Evolutionary conservation across 2,329 filamentous ascomycete genomes (phyloP).

Genomic region (Penicillium aurantiogriseum): DNA sequence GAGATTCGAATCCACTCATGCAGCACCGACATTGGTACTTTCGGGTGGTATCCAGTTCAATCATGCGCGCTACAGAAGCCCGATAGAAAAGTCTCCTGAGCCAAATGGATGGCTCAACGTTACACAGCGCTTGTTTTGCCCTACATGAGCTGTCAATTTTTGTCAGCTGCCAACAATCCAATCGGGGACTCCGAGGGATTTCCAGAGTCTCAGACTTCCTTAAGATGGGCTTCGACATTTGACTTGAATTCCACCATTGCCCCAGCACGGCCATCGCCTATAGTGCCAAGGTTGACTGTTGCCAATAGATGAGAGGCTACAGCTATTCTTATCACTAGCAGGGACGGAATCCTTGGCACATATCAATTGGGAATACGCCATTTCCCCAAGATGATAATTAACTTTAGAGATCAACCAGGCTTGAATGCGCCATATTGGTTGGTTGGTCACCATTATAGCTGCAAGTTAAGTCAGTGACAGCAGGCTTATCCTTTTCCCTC

Average conservation of each 20-base stretch:
- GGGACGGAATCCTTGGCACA: too few species aligned
- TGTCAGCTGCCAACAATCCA: background rate
- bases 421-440: background rate
- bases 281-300: background rate
- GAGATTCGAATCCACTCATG: background rate
- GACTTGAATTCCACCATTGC: background rate
- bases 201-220: background rate
- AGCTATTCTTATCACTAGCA: background rate
- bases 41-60: background rate
- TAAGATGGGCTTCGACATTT: too few species aligned
- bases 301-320: background rate
- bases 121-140: background rate
- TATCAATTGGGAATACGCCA: background rate
- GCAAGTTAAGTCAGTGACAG: background rate
- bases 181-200: background rate
- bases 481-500: constrained; percentile 10
- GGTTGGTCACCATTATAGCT: background rate
- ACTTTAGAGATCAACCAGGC: background rate
- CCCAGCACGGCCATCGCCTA: background rate
- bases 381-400: background rate
- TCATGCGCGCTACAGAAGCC: background rate
- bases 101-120: background rate
- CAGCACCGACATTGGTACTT: background rate
- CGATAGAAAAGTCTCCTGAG: background rate
- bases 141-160: background rate